Conservation (phyloP, 2,329 filamentous ascomycete genomes). For the Hymenotorrendiella dingleyae region DNA sequence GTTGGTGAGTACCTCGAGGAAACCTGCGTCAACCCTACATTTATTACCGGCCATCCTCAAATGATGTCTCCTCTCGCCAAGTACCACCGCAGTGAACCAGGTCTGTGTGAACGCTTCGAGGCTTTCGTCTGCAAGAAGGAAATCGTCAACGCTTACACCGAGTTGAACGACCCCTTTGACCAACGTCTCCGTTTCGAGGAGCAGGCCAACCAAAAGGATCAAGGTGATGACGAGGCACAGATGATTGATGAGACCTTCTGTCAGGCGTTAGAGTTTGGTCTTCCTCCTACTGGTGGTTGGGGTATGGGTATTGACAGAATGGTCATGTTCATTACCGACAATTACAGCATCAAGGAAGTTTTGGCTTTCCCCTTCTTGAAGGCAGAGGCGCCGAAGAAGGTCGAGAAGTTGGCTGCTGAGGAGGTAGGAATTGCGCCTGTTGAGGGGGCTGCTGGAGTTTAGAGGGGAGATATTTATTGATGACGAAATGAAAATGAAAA, state of each 20-base stretch:
- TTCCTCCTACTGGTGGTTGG: slow-evolving; percentile 94
- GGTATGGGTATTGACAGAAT: slow-evolving; percentile 93
- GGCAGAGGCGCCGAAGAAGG: slow-evolving; percentile 56
- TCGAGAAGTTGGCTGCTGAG: slow-evolving; percentile 52
- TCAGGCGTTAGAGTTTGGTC: slow-evolving; percentile 78
- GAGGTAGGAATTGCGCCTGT: slow-evolving; percentile 55
- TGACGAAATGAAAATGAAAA: too few species aligned
- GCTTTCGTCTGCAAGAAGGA: slow-evolving; percentile 97
- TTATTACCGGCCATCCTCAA: slow-evolving; percentile 77
- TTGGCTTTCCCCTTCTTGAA: slow-evolving; percentile 98
- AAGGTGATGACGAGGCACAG: slow-evolving; percentile 96
- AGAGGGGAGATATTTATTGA: too few species aligned
- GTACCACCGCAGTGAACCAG: slow-evolving; percentile 74
- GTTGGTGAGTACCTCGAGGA: slow-evolving; percentile 93
- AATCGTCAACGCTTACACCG: slow-evolving; percentile 91
- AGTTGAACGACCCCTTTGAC: slow-evolving; percentile 96
- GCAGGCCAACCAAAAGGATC: slow-evolving; percentile 90
- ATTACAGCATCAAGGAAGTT: slow-evolving; percentile 95
- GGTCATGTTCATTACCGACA: slow-evolving; percentile 92
- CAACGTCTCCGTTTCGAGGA: slow-evolving; percentile 89
- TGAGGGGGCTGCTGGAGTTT: too few species aligned
- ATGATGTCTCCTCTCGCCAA: slow-evolving; percentile 97
- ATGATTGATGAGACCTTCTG: slow-evolving; percentile 95
- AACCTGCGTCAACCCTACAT: slow-evolving; percentile 87
- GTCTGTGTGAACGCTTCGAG: slow-evolving; percentile 94